A percentile compares a stretch with the other conserved stretches of the same genome.
Evolutionary conservation across 108 stramenopile species (phyloP).

Genomic region (Asterionellopsis glacialis): DNA sequence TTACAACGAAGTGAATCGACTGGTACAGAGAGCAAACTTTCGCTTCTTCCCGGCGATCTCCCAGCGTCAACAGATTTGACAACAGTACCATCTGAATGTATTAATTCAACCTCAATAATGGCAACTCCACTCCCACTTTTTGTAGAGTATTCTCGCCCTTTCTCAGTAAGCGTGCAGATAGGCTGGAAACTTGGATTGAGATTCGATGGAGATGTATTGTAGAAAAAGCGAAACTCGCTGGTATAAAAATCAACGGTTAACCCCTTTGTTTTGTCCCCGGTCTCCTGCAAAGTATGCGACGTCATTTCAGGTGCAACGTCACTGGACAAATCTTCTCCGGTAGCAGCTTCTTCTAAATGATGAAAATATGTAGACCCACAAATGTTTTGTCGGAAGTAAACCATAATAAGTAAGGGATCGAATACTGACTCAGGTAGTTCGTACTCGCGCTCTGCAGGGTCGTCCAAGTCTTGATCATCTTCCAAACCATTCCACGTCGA

Average conservation of each 20-base stretch:
- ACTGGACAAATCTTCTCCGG: conserved; percentile 11
- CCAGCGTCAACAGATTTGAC: conserved; percentile 13
- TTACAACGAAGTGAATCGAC: background rate
- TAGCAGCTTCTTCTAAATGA: conserved; percentile 27
- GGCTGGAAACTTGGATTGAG: conserved; percentile 53
- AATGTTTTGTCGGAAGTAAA: conserved; percentile 69
- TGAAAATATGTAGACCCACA: conserved; percentile 77
- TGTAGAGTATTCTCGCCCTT: conserved; percentile 48
- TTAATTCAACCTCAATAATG: conserved; percentile 45
- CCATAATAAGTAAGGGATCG: conserved; percentile 62
- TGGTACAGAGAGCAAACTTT: background rate
- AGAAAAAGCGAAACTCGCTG: conserved; percentile 39
- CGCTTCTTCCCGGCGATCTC: background rate
- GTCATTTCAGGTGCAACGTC: conserved; percentile 9
- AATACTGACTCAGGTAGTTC: conserved; percentile 39
- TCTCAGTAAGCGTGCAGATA: conserved; percentile 58
- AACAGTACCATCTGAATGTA: conserved; percentile 18
- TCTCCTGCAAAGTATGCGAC: conserved; percentile 6
- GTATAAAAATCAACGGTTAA: conserved; percentile 8
- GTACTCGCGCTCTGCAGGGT: conserved; percentile 27
- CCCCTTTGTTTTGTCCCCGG: background rate
- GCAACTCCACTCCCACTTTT: conserved; percentile 65
- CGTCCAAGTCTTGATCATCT: conserved; percentile 18
- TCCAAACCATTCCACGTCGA: conserved; percentile 39
- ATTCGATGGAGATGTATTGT: conserved; percentile 40